These are phyloP conservation scores for Grigorovia jiainica DNA, from an alignment of 805 yeast genomes.

Conservation along the genomic window DNA sequence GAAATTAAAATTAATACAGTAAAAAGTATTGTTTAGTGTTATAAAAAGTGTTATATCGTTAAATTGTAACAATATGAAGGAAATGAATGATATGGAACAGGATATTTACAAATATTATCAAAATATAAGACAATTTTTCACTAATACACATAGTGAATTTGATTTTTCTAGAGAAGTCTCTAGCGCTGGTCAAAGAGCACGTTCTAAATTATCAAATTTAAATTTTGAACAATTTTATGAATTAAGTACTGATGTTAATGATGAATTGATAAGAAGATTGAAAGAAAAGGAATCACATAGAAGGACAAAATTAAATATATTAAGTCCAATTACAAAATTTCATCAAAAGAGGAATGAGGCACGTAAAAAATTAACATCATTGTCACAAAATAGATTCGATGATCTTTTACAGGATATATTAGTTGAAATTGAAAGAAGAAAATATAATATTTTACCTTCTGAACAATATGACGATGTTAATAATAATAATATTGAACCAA, in stretches of 20 bases:
- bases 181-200: constrained; percentile 44
- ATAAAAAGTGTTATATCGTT: no score
- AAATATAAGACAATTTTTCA: background rate
- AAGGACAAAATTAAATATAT: background rate
- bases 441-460: constrained; percentile 24
- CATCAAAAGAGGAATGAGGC: constrained; percentile 95
- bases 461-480: constrained; percentile 17
- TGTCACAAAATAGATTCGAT: constrained; percentile 71
- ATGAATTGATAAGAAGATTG: constrained; percentile 76
- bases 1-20: no score
- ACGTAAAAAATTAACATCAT: constrained; percentile 73
- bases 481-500: constrained; percentile 5
- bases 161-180: constrained; percentile 1
- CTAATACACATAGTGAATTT: background rate
- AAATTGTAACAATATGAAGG: background rate
- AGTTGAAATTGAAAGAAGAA: constrained; percentile 74
- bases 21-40: no score
- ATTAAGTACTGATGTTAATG: constrained; percentile 87
- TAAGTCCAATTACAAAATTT: constrained; percentile 34
- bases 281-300: constrained; percentile 30
- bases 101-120: background rate
- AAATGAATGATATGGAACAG: background rate
- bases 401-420: constrained; percentile 85
- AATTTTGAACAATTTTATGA: constrained; percentile 78
- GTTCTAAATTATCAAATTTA: constrained; percentile 74